A percentile compares a stretch with the other conserved stretches of the same genome.
Conservation (phyloP, 495 filamentous ascomycete genomes). For the Paragyromitra xinjiangensis region DNA sequence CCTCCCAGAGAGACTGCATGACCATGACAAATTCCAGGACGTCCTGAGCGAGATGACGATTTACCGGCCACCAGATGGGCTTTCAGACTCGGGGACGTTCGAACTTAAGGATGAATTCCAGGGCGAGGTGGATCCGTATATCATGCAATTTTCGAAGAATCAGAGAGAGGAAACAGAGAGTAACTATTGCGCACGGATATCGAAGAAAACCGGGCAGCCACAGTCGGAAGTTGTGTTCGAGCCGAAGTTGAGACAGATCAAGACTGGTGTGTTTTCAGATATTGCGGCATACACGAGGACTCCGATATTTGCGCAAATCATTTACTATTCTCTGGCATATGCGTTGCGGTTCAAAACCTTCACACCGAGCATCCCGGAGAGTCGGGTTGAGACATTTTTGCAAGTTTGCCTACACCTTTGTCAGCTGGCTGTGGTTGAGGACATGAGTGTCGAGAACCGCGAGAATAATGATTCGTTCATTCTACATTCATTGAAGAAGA, state of each 20-base stretch:
- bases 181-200: slow-evolving; percentile 83
- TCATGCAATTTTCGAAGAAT: slow-evolving; percentile 93
- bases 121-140: slow-evolving; percentile 90
- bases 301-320: slow-evolving; percentile 85
- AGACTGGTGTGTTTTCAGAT: slow-evolving; percentile 75
- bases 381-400: slow-evolving; percentile 87
- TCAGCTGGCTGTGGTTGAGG: slow-evolving; percentile 83
- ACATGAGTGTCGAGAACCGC: slow-evolving; percentile 69
- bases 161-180: slow-evolving; percentile 95
- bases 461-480: slow-evolving; percentile 55
- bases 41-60: slow-evolving; percentile 88
- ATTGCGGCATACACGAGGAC: slow-evolving; percentile 81
- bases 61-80: slow-evolving; percentile 87
- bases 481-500: slow-evolving; percentile 50
- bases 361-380: slow-evolving; percentile 76
- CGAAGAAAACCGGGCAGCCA: slow-evolving; percentile 84
- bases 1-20: slow-evolving; percentile 84
- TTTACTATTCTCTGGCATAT: slow-evolving; percentile 87
- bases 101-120: slow-evolving; percentile 86
- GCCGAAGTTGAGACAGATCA: slow-evolving; percentile 81
- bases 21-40: slow-evolving; percentile 78
- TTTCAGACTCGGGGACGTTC: slow-evolving; percentile 92
- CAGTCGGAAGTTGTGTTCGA: slow-evolving; percentile 90
- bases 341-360: slow-evolving; percentile 70
- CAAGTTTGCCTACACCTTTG: slow-evolving; percentile 89